Percentiles rank a stretch among this genome's conserved stretches.
Evolutionary conservation across 108 stramenopile species (phyloP).

Genomic region (Nitzschia sp.): DNA sequence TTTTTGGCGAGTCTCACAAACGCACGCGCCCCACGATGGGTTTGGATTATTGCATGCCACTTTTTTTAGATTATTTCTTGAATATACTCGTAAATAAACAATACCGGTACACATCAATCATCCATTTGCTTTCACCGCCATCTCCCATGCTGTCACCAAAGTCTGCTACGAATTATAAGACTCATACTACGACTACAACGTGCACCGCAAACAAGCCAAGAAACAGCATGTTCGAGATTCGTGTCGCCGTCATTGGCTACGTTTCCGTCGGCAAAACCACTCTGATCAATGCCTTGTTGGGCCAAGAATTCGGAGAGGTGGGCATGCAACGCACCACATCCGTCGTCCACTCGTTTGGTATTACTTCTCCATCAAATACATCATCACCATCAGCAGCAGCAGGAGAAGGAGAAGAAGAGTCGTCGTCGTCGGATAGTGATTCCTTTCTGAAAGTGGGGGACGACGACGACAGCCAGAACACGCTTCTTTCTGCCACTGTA

Average conservation of each 20-base stretch:
- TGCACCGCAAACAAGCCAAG: too few relatives aligned
- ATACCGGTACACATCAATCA: too few relatives aligned
- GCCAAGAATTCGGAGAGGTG: slow-evolving; percentile 36
- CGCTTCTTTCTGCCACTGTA: not conserved
- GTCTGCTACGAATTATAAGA: too few relatives aligned
- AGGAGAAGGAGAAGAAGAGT: not conserved
- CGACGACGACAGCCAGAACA: not conserved
- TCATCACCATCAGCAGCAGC: slow-evolving; percentile 5
- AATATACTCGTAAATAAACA: too few relatives aligned
- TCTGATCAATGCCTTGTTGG: slow-evolving; percentile 38
- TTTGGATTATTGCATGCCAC: too few relatives aligned
- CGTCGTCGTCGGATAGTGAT: not conserved
- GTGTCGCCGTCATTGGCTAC: slow-evolving; percentile 25
- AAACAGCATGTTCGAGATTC: slow-evolving; percentile 21
- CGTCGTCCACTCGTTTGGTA: slow-evolving; percentile 32
- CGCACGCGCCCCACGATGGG: too few relatives aligned
- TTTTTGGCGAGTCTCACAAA: too few relatives aligned
- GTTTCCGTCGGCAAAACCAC: slow-evolving; percentile 35
- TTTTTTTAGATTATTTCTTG: too few relatives aligned
- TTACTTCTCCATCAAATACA: not conserved
- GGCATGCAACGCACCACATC: slow-evolving; percentile 36
- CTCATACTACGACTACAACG: too few relatives aligned
- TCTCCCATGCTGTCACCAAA: too few relatives aligned
- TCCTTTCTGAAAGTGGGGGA: not conserved
- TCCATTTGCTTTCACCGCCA: too few relatives aligned